phyloP scores from a whole-genome alignment of 2,329 filamentous ascomycete species.

The Biscogniauxia marginata region DNA sequence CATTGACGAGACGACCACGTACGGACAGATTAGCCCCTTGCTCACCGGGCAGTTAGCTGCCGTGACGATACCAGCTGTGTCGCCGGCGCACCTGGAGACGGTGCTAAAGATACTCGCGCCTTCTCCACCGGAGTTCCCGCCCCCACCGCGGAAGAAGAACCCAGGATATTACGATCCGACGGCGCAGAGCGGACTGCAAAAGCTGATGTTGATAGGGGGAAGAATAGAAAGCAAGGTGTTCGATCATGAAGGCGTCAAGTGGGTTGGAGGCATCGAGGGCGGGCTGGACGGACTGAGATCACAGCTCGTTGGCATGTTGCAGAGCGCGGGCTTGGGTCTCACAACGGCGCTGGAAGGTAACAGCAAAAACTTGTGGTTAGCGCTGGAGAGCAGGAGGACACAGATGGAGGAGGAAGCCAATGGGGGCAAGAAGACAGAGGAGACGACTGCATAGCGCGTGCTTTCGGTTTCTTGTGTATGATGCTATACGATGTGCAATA shows the following conservation, averaged over 20 bases:
- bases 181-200: constrained; percentile 80
- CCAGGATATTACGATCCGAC: constrained; percentile 78
- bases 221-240: constrained; percentile 84
- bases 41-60: constrained; percentile 79
- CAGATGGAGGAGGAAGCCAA: constrained; percentile 74
- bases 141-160: constrained; percentile 71
- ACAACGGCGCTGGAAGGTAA: constrained; percentile 78
- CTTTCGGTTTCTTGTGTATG: constrained; percentile 23
- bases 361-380: constrained; percentile 79
- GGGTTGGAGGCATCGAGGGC: constrained; percentile 73
- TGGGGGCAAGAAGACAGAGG: constrained; percentile 30
- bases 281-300: constrained; percentile 77
- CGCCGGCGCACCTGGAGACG: constrained; percentile 78
- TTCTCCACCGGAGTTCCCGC: constrained; percentile 68
- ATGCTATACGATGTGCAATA: constrained; percentile 6
- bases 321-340: constrained; percentile 74
- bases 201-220: constrained; percentile 83
- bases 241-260: constrained; percentile 66
- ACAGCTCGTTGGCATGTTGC: constrained; percentile 78
- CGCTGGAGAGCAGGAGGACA: constrained; percentile 76
- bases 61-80: constrained; percentile 77
- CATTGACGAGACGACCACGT: constrained; percentile 39
- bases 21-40: constrained; percentile 67
- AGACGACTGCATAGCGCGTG: constrained; percentile 24
- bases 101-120: constrained; percentile 78